A percentile compares a stretch with the other conserved stretches of the same genome.
These are phyloP conservation scores for Stereum hirsutum DNA, from an alignment of 1,284 basidiomycete genomes.

Conservation along the genomic window DNA sequence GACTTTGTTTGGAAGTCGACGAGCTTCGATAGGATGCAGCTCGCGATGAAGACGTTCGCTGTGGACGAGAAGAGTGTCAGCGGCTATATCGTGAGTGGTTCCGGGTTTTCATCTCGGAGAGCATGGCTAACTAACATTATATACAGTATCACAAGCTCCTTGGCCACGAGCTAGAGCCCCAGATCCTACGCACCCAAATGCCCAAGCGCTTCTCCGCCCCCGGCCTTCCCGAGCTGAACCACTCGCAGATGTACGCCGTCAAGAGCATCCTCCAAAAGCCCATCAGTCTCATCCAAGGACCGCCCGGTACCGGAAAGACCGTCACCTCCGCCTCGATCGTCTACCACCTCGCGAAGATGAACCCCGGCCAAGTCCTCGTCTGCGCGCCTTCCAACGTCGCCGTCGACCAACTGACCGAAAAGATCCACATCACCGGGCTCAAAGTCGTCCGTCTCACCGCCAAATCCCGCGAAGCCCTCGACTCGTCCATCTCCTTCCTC, in stretches of 20 bases:
- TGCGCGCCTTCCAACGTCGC: constrained; percentile 99
- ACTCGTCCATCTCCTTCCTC: constrained; percentile 88
- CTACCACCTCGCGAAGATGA: constrained; percentile 99
- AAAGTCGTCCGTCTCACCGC: constrained; percentile 97
- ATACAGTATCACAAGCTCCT: constrained; percentile 94
- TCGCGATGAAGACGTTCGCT: constrained; percentile 99
- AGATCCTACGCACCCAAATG: constrained; percentile 87
- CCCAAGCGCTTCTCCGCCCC: constrained; percentile 96
- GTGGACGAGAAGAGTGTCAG: constrained; percentile 99
- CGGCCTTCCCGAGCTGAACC: constrained; percentile 95
- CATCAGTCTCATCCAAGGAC: constrained; percentile 96
- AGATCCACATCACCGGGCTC: constrained; percentile 94
- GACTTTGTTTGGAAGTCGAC: constrained; percentile 99
- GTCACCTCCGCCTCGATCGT: constrained; percentile 99
- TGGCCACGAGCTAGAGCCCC: constrained; percentile 92
- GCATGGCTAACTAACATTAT: constrained; percentile 8
- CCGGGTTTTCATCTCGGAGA: constrained; percentile 1
- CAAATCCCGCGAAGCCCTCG: constrained; percentile 95
- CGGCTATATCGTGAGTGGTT: constrained; percentile 83
- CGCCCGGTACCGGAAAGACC: constrained; percentile 98
- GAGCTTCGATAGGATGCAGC: constrained; percentile 98
- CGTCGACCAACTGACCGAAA: constrained; percentile 98
- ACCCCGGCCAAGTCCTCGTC: constrained; percentile 97
- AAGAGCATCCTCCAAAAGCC: constrained; percentile 98
- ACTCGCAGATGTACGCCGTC: constrained; percentile 98